A percentile compares a stretch with the other conserved stretches of the same genome.
Evolutionary conservation across 495 filamentous ascomycete genomes (phyloP).

Genomic region (Trichoderma orchidacearum): DNA sequence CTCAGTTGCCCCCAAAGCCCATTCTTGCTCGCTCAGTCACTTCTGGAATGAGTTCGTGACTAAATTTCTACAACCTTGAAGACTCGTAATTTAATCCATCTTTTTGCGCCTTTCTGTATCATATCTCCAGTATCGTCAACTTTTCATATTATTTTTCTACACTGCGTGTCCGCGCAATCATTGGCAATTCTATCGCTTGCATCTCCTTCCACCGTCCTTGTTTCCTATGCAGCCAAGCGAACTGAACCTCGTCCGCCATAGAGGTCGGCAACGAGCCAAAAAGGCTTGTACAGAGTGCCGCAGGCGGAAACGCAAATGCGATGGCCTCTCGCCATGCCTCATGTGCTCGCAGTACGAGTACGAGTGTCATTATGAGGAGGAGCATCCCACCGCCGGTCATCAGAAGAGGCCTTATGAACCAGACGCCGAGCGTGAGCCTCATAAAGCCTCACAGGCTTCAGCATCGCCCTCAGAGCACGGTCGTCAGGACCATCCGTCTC

Average conservation of each 20-base stretch:
- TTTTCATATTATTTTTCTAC: too few species aligned
- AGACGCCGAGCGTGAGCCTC: not conserved
- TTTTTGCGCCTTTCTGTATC: too few species aligned
- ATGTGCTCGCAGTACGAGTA: not conserved
- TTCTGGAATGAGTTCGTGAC: too few species aligned
- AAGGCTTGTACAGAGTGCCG: constrained; percentile 1
- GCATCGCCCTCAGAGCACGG: not conserved
- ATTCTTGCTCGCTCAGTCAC: too few species aligned
- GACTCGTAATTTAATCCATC: too few species aligned
- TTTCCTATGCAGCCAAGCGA: too few species aligned
- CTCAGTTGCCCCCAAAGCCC: too few species aligned
- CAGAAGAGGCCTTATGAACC: not conserved
- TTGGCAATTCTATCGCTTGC: too few species aligned
- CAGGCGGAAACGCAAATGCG: constrained; percentile 1
- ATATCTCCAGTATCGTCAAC: too few species aligned
- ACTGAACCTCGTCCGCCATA: not conserved
- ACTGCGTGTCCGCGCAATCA: too few species aligned
- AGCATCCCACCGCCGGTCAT: not conserved
- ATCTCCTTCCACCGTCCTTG: too few species aligned
- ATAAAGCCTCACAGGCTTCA: not conserved
- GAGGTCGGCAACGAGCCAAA: not conserved
- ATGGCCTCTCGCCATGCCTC: not conserved
- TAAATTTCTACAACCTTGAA: too few species aligned
- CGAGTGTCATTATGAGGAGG: not conserved
- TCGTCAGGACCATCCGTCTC: not conserved